A percentile compares a stretch with the other conserved stretches of the same genome.
These are phyloP conservation scores for Pseudevernia furfuracea DNA, from an alignment of 495 filamentous ascomycete genomes.

Conservation along the genomic window DNA sequence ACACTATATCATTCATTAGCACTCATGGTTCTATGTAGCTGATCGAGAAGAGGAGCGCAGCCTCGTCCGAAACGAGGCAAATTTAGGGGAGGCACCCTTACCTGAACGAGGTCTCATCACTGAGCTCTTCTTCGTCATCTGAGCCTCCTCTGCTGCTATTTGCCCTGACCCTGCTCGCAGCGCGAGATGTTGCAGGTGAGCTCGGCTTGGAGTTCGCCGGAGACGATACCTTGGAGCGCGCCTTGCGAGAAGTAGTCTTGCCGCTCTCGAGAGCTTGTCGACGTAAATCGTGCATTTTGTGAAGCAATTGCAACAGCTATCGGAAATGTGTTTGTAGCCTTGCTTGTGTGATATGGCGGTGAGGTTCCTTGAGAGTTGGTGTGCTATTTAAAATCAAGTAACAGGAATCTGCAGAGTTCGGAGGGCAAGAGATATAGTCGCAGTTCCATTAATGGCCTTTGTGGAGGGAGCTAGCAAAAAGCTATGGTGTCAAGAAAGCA, in stretches of 20 bases:
- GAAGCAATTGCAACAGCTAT: background rate
- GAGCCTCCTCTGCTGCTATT: slow-evolving; percentile 54
- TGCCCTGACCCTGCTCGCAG: slow-evolving; percentile 25
- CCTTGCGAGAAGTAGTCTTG: slow-evolving; percentile 91
- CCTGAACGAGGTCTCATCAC: slow-evolving; percentile 65
- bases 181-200: slow-evolving; percentile 49
- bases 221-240: slow-evolving; percentile 63
- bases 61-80: slow-evolving; percentile 9
- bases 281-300: slow-evolving; percentile 66
- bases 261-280: slow-evolving; percentile 77
- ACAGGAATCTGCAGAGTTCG: slow-evolving; percentile 23
- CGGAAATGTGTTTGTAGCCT: background rate
- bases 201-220: slow-evolving; percentile 53
- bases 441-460: slow-evolving; percentile 24
- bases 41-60: background rate
- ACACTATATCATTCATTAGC: slow-evolving; percentile 26
- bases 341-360: background rate
- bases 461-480: background rate
- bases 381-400: slow-evolving; percentile 20
- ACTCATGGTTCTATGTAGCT: background rate
- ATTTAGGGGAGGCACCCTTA: slow-evolving; percentile 30
- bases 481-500: background rate
- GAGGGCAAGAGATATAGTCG: slow-evolving; percentile 24
- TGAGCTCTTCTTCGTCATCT: slow-evolving; percentile 73
- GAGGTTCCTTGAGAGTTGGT: background rate